Conservation (phyloP, 78 protist species). For the Chrysochromulina tobinii region DNA sequence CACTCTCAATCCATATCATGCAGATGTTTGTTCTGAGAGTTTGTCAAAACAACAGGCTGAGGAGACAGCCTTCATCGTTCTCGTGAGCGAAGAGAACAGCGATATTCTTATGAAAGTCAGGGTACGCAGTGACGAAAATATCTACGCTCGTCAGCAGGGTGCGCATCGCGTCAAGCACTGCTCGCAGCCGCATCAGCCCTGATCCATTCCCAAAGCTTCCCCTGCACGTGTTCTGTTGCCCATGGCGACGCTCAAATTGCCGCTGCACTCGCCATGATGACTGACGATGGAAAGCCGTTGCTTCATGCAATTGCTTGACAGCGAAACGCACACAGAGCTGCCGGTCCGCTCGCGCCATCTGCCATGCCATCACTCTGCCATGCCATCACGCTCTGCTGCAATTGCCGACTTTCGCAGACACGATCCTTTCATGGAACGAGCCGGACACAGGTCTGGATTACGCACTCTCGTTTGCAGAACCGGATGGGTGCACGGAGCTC, state of each 20-base stretch:
- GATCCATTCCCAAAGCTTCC: neutral
- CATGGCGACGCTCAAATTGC: too few relatives aligned
- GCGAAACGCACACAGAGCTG: neutral
- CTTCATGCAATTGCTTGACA: neutral
- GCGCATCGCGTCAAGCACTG: neutral
- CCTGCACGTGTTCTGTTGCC: too few relatives aligned
- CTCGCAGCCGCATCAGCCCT: neutral
- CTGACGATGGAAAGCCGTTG: neutral
- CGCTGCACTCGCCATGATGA: neutral
- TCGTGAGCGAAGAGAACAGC: slow-evolving; percentile 15
- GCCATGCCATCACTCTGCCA: too few relatives aligned
- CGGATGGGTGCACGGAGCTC: slow-evolving; percentile 67
- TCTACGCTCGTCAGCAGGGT: slow-evolving; percentile 56
- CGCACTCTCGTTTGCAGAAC: slow-evolving; percentile 72
- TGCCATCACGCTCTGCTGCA: too few relatives aligned
- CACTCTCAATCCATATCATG: neutral
- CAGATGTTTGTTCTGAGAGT: neutral
- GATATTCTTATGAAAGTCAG: neutral
- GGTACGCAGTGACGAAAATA: slow-evolving; percentile 27
- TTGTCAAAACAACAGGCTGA: neutral
- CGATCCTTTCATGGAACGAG: slow-evolving; percentile 80
- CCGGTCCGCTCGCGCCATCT: too few relatives aligned
- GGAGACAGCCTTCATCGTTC: neutral
- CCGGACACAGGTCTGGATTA: slow-evolving; percentile 70
- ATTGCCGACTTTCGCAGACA: slow-evolving; percentile 26